Base-by-base conservation (phyloP, 169 alveolate genomes). In the Plasmodium reichenowi region DNA sequence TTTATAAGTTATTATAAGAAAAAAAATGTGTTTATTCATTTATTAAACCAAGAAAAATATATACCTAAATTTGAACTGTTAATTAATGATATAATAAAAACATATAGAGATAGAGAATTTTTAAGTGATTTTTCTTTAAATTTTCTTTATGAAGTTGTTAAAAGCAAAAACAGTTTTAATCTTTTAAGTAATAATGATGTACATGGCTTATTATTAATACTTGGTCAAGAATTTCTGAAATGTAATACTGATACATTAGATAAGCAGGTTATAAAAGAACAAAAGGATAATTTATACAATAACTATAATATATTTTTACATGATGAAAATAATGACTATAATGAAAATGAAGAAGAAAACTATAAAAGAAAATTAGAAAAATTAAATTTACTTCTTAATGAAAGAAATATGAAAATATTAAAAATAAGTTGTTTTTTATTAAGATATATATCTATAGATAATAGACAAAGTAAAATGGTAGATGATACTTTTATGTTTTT, bases 101-200 rank as follows among this genome's bases (percentile, higher is more conserved):
- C 74, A 22, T 80, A 80, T 68, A 67, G 48, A 20, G 83, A 80
- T 58, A 24, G 20, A 22, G 48, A 68, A 67, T 68, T 68, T 63
- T 58, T 80, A 60, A 68, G 85, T 60, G 90, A 80, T 62, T 48
- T 47, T 43, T 80, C 90, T n/a, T 80, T 80, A 52, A 68, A 80
- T 43, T 68, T 80, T 58, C 45, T 80, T 38, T 68, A 60, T 50
- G 63, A 24, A 6, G 15, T 67, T 24, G 24, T 26, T 52, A 80
- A 50, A 48, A 70, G 15, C 10, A 60, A 58, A 20, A 70, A 50
- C 3, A 63, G 68, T 22, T 20, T 54, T 15, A 56, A 32, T 26
- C 45, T 15, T 67, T 66, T 68, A 48, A 63, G 29, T 15, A 43
- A 13, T 6, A 60, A 50, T 47, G 85, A 80, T 9, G 74, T 43